Percentiles rank a stretch among this genome's conserved stretches.
These are phyloP conservation scores for Dendrothele bispora DNA, from an alignment of 768 basidiomycete genomes.

Conservation along the genomic window DNA sequence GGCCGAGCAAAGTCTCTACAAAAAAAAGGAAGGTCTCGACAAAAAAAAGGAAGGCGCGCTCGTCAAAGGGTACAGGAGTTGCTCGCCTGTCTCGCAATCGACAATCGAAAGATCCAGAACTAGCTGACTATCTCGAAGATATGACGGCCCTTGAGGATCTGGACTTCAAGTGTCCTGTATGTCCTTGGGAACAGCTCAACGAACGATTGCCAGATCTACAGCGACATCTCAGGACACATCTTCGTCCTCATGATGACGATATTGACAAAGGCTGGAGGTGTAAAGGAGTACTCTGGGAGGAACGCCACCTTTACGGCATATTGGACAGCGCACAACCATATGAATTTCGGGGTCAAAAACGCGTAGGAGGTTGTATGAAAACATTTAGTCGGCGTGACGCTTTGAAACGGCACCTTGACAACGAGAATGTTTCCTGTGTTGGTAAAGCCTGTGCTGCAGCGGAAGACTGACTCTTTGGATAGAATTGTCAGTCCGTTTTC, in stretches of 20 bases:
- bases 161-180: slow-evolving; percentile 45
- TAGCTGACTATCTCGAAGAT: slow-evolving; percentile 21
- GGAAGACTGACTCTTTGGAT: too few species aligned
- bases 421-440: slow-evolving; percentile 28
- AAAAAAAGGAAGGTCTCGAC: not conserved
- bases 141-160: slow-evolving; percentile 14
- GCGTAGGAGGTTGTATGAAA: slow-evolving; percentile 41
- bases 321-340: slow-evolving; percentile 22
- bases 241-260: slow-evolving; percentile 42
- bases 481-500: too few species aligned
- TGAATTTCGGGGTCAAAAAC: slow-evolving; percentile 25
- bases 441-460: slow-evolving; percentile 19
- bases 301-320: slow-evolving; percentile 12
- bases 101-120: slow-evolving; percentile 32
- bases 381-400: slow-evolving; percentile 47
- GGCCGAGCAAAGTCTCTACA: not conserved
- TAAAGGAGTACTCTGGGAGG: slow-evolving; percentile 35
- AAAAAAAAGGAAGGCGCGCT: slow-evolving; percentile 7
- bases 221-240: slow-evolving; percentile 58
- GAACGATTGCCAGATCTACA: slow-evolving; percentile 57
- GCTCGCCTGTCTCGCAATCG: slow-evolving; percentile 45
- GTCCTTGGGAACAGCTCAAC: slow-evolving; percentile 48
- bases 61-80: slow-evolving; percentile 27
- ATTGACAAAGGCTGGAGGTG: slow-evolving; percentile 35
- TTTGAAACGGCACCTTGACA: slow-evolving; percentile 43